Evolutionary conservation across 2,329 filamentous ascomycete genomes (phyloP).

Genomic region (Colletotrichum kahawae): DNA sequence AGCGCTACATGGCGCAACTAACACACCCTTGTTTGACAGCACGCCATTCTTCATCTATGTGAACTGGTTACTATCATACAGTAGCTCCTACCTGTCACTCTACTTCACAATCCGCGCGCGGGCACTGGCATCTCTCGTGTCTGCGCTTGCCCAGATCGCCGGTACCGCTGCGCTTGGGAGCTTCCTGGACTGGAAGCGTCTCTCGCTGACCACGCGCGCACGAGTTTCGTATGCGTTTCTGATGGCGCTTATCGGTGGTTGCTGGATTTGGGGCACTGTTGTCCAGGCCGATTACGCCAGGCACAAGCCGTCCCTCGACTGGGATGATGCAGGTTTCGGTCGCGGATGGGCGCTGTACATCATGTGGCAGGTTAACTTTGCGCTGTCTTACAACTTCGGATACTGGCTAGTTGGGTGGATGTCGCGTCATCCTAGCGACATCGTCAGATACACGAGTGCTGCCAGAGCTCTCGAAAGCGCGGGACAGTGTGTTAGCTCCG

Average conservation of each 20-base stretch:
- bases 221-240: conserved; percentile 26
- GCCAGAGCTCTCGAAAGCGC: conserved; percentile 31
- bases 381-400: conserved; percentile 35
- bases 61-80: conserved; percentile 23
- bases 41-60: conserved; percentile 27
- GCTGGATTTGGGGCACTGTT: conserved; percentile 32
- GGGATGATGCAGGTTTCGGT: conserved; percentile 29
- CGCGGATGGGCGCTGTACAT: conserved; percentile 35
- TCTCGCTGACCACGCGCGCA: conserved; percentile 25
- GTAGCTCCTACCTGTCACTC: conserved; percentile 24
- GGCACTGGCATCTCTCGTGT: conserved; percentile 26
- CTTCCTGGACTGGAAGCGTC: conserved; percentile 29
- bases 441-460: conserved; percentile 28
- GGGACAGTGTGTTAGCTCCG: conserved; percentile 31
- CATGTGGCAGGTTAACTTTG: conserved; percentile 35
- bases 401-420: conserved; percentile 36
- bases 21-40: neutral
- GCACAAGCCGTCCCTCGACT: conserved; percentile 30
- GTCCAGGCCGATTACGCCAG: conserved; percentile 32
- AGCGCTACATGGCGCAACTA: neutral
- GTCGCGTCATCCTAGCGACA: conserved; percentile 29
- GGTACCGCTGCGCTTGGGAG: conserved; percentile 28
- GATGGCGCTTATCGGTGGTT: conserved; percentile 30
- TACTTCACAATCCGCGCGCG: conserved; percentile 26
- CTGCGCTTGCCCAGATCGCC: conserved; percentile 29